phyloP scores from a whole-genome alignment of 2,329 filamentous ascomycete genomes.

The Ophiostoma pallidulum region DNA sequence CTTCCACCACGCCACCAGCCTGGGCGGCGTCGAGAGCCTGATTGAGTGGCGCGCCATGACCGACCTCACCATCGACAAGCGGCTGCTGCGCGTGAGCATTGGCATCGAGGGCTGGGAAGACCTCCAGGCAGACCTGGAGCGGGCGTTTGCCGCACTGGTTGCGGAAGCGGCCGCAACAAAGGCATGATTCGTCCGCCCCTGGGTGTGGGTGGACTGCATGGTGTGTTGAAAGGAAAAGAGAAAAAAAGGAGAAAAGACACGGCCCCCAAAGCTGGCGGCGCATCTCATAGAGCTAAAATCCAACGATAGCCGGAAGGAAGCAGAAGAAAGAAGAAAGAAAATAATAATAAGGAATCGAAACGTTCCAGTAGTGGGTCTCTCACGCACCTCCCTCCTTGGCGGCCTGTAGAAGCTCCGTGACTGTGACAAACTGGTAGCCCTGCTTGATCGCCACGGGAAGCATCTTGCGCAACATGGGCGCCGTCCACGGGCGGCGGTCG shows the following conservation, averaged over 20 bases:
- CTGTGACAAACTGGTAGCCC: constrained; percentile 63
- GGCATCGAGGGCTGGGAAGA: constrained; percentile 85
- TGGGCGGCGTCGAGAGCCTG: constrained; percentile 89
- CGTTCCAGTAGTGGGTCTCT: not conserved
- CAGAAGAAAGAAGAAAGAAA: too few relatives aligned
- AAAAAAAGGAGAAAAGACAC: too few relatives aligned
- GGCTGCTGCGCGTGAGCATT: constrained; percentile 70
- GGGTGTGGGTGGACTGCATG: too few relatives aligned
- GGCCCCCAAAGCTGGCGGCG: too few relatives aligned
- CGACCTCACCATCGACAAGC: constrained; percentile 61
- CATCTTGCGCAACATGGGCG: constrained; percentile 64
- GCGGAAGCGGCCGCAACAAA: constrained; percentile 4
- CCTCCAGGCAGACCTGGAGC: constrained; percentile 62
- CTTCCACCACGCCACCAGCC: constrained; percentile 90
- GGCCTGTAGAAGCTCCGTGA: constrained; percentile 54
- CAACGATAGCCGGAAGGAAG: too few relatives aligned
- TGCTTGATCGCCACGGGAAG: constrained; percentile 59
- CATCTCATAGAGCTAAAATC: too few relatives aligned
- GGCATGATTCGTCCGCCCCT: too few relatives aligned
- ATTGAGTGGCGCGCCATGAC: constrained; percentile 95
- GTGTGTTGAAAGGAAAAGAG: too few relatives aligned
- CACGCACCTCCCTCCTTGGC: not conserved
- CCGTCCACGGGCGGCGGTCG: constrained; percentile 74
- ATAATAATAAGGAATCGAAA: too few relatives aligned
- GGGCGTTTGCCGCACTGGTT: constrained; percentile 51